Base-by-base conservation (phyloP, 306 rosid genomes). In the Sindora glabra region DNA sequence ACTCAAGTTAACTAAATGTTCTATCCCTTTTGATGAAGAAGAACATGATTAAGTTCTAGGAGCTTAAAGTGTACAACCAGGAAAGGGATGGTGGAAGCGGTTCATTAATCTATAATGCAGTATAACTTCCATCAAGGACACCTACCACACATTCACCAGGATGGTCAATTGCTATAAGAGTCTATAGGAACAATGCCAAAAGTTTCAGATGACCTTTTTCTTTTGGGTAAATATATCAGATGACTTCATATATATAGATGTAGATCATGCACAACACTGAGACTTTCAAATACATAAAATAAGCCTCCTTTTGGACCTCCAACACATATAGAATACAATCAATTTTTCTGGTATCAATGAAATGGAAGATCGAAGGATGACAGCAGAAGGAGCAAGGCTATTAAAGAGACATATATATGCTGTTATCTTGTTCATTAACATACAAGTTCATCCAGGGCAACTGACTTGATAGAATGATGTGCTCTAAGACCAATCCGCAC, bases 401-500 rank as follows among this genome's bases (percentile, higher is more conserved):
- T 58, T 37, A 16, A 27, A 73, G 60, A 61, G 45, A 36, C 37
- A 65, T 25, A 65, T 25, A 48, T 25, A 37, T 50, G 26, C 23
- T 48, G 36, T 53, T 58, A 47, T 65, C 32, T 66, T 16, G 24
- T 26, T 54, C 17, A 53, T 41, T 65, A 54, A 77, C 98, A 36
- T 77, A 91, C 98, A 77, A 85, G 84, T 68, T 91, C 87, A 25
- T 91, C 79, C 73, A 88, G 73, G 72, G 89, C 70, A 68, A 87
- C 96, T 13, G 87, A 56, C 73, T 83, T 89, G 67, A 91, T 86
- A 56, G 97, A 87, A 76, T 89, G 96, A 74, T 91, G 98, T 46
- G 84, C 80, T 71, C 76, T 85, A 14, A 91, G 83, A 78, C 98
- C 98, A 65, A 91, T 83, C 57, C 98, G 79, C 52, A 91, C 96